Evolutionary conservation across 78 protist genomes (phyloP).

Genomic region (Dictyostelium brefeldianum): DNA sequence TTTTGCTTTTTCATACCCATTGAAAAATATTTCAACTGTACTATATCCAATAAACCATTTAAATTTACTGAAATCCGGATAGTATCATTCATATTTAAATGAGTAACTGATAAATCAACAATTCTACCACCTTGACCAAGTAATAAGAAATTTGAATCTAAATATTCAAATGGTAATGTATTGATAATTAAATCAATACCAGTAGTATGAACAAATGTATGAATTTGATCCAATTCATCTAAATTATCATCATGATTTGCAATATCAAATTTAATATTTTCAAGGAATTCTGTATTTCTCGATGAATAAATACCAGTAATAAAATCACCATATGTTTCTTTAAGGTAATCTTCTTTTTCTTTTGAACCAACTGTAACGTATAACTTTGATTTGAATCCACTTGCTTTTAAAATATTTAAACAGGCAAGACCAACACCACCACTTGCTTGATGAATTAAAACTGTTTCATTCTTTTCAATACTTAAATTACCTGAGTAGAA

Average conservation of each 20-base stretch:
- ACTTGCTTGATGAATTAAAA: slow-evolving; percentile 86
- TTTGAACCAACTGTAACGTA: slow-evolving; percentile 53
- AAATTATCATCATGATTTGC: background rate
- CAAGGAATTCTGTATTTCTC: background rate
- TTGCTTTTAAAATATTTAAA: slow-evolving; percentile 81
- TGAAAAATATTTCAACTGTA: slow-evolving; percentile 12
- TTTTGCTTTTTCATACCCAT: background rate
- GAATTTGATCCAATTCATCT: background rate
- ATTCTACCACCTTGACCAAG: slow-evolving; percentile 65
- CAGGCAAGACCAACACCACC: slow-evolving; percentile 95
- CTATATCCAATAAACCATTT: background rate
- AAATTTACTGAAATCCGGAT: slow-evolving; percentile 36
- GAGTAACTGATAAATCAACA: slow-evolving; percentile 63
- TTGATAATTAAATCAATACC: slow-evolving; percentile 84
- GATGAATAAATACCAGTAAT: slow-evolving; percentile 65
- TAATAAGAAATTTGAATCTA: slow-evolving; percentile 33
- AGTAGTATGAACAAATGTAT: background rate
- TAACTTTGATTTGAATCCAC: slow-evolving; percentile 69
- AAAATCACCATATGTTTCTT: slow-evolving; percentile 4
- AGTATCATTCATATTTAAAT: slow-evolving; percentile 24
- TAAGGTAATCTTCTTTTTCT: slow-evolving; percentile 39
- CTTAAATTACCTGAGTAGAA: slow-evolving; percentile 11
- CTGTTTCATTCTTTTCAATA: slow-evolving; percentile 11
- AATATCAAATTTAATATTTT: background rate
- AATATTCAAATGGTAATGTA: slow-evolving; percentile 43